Evolutionary conservation across 2,329 filamentous ascomycete species (phyloP).

Genomic region (Dendrostoma leiphaemia): DNA sequence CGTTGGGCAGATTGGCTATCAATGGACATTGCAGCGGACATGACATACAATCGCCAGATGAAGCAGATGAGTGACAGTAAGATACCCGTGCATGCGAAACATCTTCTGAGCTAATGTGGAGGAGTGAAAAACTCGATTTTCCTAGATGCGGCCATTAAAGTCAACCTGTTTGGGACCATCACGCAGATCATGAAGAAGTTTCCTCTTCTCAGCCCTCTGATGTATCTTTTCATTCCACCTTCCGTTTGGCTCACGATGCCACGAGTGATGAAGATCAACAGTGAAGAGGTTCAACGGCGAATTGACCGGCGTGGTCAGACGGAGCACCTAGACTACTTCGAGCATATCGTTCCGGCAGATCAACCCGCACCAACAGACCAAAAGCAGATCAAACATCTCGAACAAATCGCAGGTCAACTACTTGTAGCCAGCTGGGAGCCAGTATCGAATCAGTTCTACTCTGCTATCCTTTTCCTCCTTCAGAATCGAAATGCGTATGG

Average conservation of each 20-base stretch:
- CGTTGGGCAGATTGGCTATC: constrained; percentile 14
- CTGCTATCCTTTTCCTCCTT: constrained; percentile 20
- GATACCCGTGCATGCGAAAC: no score
- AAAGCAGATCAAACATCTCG: constrained; percentile 20
- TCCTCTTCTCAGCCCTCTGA: constrained; percentile 4
- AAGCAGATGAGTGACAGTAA: constrained; percentile 7
- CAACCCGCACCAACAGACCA: constrained; percentile 15
- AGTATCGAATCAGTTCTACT: constrained; percentile 21
- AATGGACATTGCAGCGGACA: constrained; percentile 11
- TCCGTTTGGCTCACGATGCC: not conserved
- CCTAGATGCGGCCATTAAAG: not conserved
- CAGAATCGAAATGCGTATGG: constrained; percentile 24
- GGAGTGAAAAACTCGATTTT: not conserved
- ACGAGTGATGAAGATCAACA: constrained; percentile 15
- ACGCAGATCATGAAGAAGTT: constrained; percentile 7
- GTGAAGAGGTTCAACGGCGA: constrained; percentile 11
- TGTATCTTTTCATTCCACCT: constrained; percentile 8
- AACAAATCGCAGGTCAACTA: constrained; percentile 21
- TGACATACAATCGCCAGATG: constrained; percentile 9
- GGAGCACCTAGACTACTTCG: constrained; percentile 25
- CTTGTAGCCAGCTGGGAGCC: constrained; percentile 25
- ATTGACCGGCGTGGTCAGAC: constrained; percentile 17
- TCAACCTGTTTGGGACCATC: constrained; percentile 11
- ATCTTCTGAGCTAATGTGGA: not conserved
- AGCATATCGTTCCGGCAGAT: constrained; percentile 22